Percentiles rank a stretch among this genome's conserved stretches.
phyloP scores from a whole-genome alignment of 345 rosid species.

The Excoecaria cochinchinensis region DNA sequence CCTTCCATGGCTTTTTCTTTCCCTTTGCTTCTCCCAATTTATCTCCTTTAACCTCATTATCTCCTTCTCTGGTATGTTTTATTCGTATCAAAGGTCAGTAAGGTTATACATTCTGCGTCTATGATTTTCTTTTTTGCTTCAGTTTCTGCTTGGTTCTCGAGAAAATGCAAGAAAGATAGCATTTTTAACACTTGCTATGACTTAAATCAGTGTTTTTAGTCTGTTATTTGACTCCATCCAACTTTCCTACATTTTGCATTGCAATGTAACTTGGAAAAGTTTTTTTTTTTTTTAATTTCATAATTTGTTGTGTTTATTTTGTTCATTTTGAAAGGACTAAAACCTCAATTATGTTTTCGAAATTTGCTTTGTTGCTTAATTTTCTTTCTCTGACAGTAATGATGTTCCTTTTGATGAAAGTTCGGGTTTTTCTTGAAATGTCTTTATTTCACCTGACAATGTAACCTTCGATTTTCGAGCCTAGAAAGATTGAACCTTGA shows the following conservation, averaged over 20 bases:
- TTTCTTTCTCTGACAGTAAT: slow-evolving; percentile 21
- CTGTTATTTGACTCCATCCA: neutral
- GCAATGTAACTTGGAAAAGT: neutral
- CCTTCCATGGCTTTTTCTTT: neutral
- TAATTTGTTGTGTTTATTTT: neutral
- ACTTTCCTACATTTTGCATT: neutral
- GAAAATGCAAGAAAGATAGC: neutral
- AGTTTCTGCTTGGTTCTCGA: neutral
- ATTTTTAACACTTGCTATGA: neutral
- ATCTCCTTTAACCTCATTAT: neutral
- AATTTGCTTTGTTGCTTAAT: neutral
- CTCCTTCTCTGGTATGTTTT: neutral
- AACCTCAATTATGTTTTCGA: neutral
- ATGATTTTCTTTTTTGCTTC: neutral
- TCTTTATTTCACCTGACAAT: slow-evolving; percentile 14
- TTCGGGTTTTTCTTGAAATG: neutral
- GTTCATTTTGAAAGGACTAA: neutral
- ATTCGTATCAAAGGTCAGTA: neutral
- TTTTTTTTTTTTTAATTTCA: too few species aligned
- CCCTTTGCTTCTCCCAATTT: neutral
- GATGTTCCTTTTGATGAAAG: slow-evolving; percentile 26
- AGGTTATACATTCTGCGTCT: neutral
- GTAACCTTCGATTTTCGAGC: slow-evolving; percentile 21
- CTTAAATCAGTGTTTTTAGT: neutral
- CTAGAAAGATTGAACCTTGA: slow-evolving; percentile 30